Conservation (phyloP, 768 basidiomycete genomes). For the Pleurotus giganteus region DNA sequence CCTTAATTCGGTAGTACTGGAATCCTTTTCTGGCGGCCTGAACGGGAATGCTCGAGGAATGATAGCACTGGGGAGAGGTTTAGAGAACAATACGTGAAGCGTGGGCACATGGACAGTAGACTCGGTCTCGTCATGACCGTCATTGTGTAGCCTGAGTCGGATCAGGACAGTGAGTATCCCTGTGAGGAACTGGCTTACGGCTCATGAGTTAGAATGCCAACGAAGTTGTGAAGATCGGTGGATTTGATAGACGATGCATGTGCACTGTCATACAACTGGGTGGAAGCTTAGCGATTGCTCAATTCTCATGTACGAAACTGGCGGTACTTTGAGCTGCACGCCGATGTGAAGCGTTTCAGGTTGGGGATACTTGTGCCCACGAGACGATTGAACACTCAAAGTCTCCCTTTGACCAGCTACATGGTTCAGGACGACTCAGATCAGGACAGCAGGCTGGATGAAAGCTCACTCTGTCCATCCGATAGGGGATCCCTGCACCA, state of each 20-base stretch:
- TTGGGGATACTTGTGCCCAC: constrained; percentile 65
- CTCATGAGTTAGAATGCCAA: constrained; percentile 72
- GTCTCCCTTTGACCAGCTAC: background rate
- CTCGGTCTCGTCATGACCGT: constrained; percentile 34
- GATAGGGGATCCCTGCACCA: constrained; percentile 45
- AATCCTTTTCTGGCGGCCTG: constrained; percentile 10
- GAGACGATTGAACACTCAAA: constrained; percentile 13
- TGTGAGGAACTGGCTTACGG: constrained; percentile 44
- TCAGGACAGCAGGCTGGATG: background rate
- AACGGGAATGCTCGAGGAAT: constrained; percentile 37
- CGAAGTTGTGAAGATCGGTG: constrained; percentile 64
- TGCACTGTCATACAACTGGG: constrained; percentile 58
- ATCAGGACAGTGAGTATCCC: background rate
- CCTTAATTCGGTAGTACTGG: constrained; percentile 30
- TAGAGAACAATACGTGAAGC: constrained; percentile 64
- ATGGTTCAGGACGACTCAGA: background rate
- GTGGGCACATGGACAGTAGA: constrained; percentile 47
- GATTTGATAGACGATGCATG: constrained; percentile 46
- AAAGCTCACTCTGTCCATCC: background rate
- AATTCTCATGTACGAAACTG: background rate
- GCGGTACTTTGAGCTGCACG: constrained; percentile 64
- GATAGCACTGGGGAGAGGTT: constrained; percentile 36
- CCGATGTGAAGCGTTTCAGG: constrained; percentile 57
- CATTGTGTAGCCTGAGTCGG: constrained; percentile 32
- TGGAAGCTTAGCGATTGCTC: background rate